A percentile compares a stretch with the other conserved stretches of the same genome.
These are phyloP conservation scores for Arthrinium puccinioides DNA, from an alignment of 2,329 filamentous ascomycete genomes.

Conservation along the genomic window DNA sequence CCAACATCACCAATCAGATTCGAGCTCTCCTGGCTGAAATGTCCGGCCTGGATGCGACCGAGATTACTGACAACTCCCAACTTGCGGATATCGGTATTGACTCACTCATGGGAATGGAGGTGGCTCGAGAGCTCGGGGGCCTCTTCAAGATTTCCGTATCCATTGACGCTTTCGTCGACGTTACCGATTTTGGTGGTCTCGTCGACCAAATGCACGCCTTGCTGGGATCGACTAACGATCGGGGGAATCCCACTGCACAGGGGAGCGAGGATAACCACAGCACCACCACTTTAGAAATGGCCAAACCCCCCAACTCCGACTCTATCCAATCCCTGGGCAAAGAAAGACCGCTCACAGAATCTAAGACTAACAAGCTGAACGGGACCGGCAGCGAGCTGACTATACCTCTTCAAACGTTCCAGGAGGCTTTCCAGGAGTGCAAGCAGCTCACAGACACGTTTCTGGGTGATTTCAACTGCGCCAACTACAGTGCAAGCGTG, in stretches of 20 bases:
- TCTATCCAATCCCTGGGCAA: no score
- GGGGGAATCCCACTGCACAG: no score
- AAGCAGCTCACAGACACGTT: neutral
- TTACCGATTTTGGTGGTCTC: neutral
- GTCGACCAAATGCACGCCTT: neutral
- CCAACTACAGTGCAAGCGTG: neutral
- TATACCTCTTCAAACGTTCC: neutral
- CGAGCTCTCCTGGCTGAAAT: conserved; percentile 13
- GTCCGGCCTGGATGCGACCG: conserved; percentile 26
- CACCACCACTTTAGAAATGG: no score
- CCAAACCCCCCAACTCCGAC: no score
- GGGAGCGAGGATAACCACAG: neutral
- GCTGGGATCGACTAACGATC: no score
- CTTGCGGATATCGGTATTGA: conserved; percentile 41
- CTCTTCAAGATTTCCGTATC: neutral
- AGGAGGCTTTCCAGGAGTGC: neutral
- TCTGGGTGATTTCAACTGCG: neutral
- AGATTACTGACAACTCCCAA: conserved; percentile 26
- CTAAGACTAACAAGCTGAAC: no score
- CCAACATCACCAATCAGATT: conserved; percentile 5
- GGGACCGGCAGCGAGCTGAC: neutral
- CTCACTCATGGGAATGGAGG: conserved; percentile 41
- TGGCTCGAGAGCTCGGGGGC: neutral
- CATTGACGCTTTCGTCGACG: neutral
- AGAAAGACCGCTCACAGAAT: no score